Conservation (phyloP, 2,329 filamentous ascomycete genomes). For the Trichoderma koningii region DNA sequence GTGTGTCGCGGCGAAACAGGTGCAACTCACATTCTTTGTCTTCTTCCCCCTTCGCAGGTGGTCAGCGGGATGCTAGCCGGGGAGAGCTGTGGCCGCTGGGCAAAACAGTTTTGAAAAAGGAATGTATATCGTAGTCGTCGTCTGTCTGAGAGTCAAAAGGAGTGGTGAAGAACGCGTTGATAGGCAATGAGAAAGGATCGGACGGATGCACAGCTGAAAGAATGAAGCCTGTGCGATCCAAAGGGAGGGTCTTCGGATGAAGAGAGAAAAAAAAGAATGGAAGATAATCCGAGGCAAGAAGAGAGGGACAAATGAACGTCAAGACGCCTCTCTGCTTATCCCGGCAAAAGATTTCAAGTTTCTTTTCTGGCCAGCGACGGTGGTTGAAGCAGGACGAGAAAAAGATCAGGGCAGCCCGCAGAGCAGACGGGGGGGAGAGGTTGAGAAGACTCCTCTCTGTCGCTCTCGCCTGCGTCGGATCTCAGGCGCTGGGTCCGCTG, state of each 20-base stretch:
- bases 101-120: constrained; percentile 6
- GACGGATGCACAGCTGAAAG: constrained; percentile 44
- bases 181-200: constrained; percentile 31
- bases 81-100: neutral
- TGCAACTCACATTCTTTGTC: constrained; percentile 23
- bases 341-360: constrained; percentile 8
- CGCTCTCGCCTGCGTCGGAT: no score
- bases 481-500: constrained; percentile 6
- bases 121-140: constrained; percentile 19
- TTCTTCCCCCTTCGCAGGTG: neutral
- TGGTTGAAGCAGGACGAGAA: constrained; percentile 22
- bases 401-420: constrained; percentile 2
- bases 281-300: constrained; percentile 32
- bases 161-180: constrained; percentile 22
- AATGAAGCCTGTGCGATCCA: constrained; percentile 38
- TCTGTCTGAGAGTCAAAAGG: constrained; percentile 11
- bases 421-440: constrained; percentile 13
- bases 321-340: constrained; percentile 20
- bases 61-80: neutral
- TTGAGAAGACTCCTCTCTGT: constrained; percentile 3
- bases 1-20: constrained; percentile 25
- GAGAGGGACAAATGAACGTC: constrained; percentile 30
- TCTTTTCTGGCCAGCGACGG: constrained; percentile 28
- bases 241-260: constrained; percentile 30
- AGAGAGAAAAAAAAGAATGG: constrained; percentile 5